A percentile compares a stretch with the other conserved stretches of the same genome.
These are phyloP conservation scores for Radiomyces spectabilis DNA, from an alignment of 192 early-diverging fungal genomes.

Conservation along the genomic window DNA sequence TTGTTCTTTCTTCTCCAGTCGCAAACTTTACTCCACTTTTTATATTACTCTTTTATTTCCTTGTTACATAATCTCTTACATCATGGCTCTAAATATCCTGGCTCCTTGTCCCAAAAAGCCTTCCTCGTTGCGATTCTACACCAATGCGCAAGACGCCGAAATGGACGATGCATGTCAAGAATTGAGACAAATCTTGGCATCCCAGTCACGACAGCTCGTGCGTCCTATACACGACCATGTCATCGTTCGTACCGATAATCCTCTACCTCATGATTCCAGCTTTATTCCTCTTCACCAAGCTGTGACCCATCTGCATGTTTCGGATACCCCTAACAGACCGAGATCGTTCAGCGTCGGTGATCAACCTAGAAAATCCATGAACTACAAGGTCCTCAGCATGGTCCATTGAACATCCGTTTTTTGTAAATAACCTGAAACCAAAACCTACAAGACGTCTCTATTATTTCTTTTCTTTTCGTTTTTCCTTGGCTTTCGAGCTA, in stretches of 20 bases:
- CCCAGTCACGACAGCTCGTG: not conserved
- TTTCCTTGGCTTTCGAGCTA: too few relatives aligned
- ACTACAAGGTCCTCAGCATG: not conserved
- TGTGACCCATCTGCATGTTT: slow-evolving; percentile 3
- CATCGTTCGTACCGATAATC: slow-evolving; percentile 7
- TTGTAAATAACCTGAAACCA: too few relatives aligned
- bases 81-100: slow-evolving; percentile 4
- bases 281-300: slow-evolving; percentile 13
- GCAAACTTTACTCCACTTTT: too few relatives aligned
- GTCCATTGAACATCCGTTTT: slow-evolving; percentile 1
- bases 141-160: not conserved
- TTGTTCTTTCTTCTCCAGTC: too few relatives aligned
- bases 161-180: slow-evolving; percentile 10
- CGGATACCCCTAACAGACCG: not conserved
- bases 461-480: too few relatives aligned
- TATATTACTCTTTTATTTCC: too few relatives aligned
- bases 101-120: slow-evolving; percentile 12
- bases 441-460: too few relatives aligned
- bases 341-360: slow-evolving; percentile 16
- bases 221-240: not conserved
- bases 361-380: not conserved
- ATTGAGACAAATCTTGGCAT: slow-evolving; percentile 4
- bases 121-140: not conserved
- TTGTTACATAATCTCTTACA: too few relatives aligned
- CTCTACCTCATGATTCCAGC: slow-evolving; percentile 10